Evolutionary conservation across 2,329 filamentous ascomycete species (phyloP), one percentile per base, ranked within the genome.

Genomic region (Cladosporium phlei): DNA sequence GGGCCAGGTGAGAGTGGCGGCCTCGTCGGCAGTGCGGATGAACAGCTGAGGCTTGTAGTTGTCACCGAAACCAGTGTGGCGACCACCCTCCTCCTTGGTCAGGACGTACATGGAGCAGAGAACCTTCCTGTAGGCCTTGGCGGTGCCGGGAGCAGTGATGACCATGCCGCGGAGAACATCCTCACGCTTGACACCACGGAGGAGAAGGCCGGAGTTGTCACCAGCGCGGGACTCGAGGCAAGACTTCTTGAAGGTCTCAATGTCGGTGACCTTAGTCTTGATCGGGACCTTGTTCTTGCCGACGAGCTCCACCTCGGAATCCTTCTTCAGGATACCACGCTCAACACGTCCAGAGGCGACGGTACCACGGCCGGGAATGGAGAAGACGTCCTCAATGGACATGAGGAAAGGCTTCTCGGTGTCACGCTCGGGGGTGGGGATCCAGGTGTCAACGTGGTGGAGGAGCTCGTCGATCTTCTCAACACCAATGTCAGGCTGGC

Each of bases 161-260:
- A 97, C 88, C 93, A 98, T 97, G 66, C 93, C 93, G 69, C 93
- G 88, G 62, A 76, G 79, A 63, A 98, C 79, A 63, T 98, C 94
- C 75, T 98, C 93, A 65, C 93, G 89, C 73, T 89, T 90, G 66
- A 98, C 73, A 78, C 93, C 91, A 74, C 93, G 88, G 70, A 98
- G 85, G 46, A 98, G 82, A 28, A 98, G 86, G 66, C 93, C 93
- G 20, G 93, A 96, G 83, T 97, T 98, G 74, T 98, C 93, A 70
- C 93, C 93, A 52, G 93, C 93, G 62, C 87, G 82, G 50, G 91
- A 95, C 74, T 95, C 88, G 49, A 96, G 90, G 72, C 93, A 97
- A 39, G 89, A 94, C 82, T 98, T 98, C 81, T 97, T 96, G 80
- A 98, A 98, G 57, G 91, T 98, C 78, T 98, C 93, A 59, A 98